Percentiles rank a stretch among this genome's conserved stretches.
phyloP scores from a whole-genome alignment of 805 yeast genomes.

The Starmerella stellata region DNA sequence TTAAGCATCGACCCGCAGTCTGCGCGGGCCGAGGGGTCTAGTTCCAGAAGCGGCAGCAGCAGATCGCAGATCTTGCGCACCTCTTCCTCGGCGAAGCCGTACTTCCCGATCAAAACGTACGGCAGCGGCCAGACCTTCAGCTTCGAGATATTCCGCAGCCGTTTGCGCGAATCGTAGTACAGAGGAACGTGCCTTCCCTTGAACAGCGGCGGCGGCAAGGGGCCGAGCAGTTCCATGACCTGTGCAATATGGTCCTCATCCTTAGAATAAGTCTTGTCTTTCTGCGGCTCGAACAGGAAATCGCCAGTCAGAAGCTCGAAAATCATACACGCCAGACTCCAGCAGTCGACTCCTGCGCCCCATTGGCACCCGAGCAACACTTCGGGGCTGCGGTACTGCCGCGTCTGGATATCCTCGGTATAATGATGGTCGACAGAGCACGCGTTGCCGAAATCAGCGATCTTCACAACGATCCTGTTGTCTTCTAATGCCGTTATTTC shows the following conservation, averaged over 20 bases:
- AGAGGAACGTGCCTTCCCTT: slow-evolving; percentile 44
- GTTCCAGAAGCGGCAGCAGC: slow-evolving; percentile 59
- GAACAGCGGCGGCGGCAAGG: slow-evolving; percentile 42
- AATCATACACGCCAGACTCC: slow-evolving; percentile 87
- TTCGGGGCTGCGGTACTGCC: slow-evolving; percentile 89
- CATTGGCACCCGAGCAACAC: slow-evolving; percentile 61
- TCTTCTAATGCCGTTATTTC: slow-evolving; percentile 15
- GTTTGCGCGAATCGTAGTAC: slow-evolving; percentile 47
- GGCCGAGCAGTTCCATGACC: slow-evolving; percentile 65
- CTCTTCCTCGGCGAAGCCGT: slow-evolving; percentile 48
- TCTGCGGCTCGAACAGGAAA: slow-evolving; percentile 74
- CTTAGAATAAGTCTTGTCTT: slow-evolving; percentile 42
- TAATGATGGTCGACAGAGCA: slow-evolving; percentile 67
- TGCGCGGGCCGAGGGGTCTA: slow-evolving; percentile 66
- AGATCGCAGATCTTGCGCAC: slow-evolving; percentile 62
- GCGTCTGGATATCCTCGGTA: slow-evolving; percentile 76
- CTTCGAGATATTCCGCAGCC: slow-evolving; percentile 58
- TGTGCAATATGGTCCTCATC: slow-evolving; percentile 96
- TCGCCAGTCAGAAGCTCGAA: slow-evolving; percentile 91
- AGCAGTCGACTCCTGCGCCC: slow-evolving; percentile 90
- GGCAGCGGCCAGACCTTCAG: slow-evolving; percentile 78
- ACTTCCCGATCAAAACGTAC: slow-evolving; percentile 70
- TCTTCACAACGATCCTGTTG: slow-evolving; percentile 52
- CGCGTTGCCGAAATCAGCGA: slow-evolving; percentile 88
- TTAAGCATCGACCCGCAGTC: slow-evolving; percentile 92